Percentiles rank a stretch among this genome's conserved stretches.
Conservation (phyloP, 179 eudicot genomes). For the Beta macrorhiza region DNA sequence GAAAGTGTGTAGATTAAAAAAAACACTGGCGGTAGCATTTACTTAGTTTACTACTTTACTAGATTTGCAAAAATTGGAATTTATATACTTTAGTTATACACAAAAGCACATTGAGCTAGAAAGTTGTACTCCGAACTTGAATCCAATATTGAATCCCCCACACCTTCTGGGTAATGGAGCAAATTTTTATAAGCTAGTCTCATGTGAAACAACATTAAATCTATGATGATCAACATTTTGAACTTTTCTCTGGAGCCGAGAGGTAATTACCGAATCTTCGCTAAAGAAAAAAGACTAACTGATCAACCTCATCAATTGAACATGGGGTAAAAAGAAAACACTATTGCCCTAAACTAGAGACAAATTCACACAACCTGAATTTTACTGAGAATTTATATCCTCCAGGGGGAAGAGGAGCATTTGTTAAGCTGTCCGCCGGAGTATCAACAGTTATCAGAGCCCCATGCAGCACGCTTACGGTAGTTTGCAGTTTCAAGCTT, state of each 20-base stretch:
- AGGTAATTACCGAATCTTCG: not conserved
- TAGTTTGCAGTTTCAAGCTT: constrained; percentile 58
- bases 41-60: too few species aligned
- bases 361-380: constrained; percentile 47
- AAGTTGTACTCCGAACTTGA: not conserved
- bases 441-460: constrained; percentile 50
- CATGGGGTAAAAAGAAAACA: not conserved
- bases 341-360: not conserved
- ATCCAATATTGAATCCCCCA: not conserved
- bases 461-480: constrained; percentile 58
- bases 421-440: constrained; percentile 63
- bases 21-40: too few species aligned
- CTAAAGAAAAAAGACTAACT: not conserved
- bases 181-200: not conserved
- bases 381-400: constrained; percentile 70
- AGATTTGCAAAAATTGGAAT: too few species aligned
- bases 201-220: not conserved
- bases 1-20: too few species aligned
- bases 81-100: too few species aligned
- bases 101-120: too few species aligned
- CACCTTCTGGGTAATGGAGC: not conserved
- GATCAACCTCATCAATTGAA: not conserved
- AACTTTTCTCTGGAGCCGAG: not conserved
- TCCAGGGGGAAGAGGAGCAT: constrained; percentile 50
- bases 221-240: not conserved